Base-by-base conservation (phyloP, 352 stramenopile species). In the Pythium vanterpoolii region DNA sequence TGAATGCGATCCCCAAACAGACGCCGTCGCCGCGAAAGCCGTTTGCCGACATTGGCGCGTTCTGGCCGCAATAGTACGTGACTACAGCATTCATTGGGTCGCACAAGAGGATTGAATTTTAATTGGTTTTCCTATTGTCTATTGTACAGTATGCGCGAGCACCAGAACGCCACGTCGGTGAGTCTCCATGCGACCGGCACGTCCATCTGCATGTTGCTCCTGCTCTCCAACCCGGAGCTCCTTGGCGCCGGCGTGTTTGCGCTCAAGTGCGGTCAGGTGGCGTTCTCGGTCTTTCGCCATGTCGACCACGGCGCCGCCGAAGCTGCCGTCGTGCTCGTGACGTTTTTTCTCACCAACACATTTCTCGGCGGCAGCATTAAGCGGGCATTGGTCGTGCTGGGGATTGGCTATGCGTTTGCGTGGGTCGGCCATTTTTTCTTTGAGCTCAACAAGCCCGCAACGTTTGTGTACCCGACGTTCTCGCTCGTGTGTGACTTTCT, bases 391-490 rank as follows among this genome's bases (percentile, higher is more conserved):
- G 24, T 53, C 13, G 51, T 67, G 27, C 40, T 74, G 3, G 18
- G 78, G 45, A 60, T 73, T 40, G 76, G 75, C 38, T 90, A 88
- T 43, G 55, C 56, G n/a, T 90, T 84, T 43, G 77, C 80, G 30
- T 88, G 77, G 78, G 64, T 66, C 18, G 80, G 80, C 26, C 80
- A 90, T 45, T 87, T 89, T 26, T 77, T 80, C 55, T 86, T 76
- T 46, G 80, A 90, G 50, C 48, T 63, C 26, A 90, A 90, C 59
- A 59, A 64, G 5, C 78, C 78, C 0, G 78, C 78, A 27, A 88
- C 80, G 19, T 87, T 90, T 51, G 76, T 84, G 45, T 87, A 90
- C 72, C 80, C 80, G 51, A 79, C 76, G 36, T 88, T 77, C 54
- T 83, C 70, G 54, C 70, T 90, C 50, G 47, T 83, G 31, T 79